phyloP scores from a whole-genome alignment of 2,329 filamentous ascomycete genomes.

The Zymoseptoria ardabiliae region DNA sequence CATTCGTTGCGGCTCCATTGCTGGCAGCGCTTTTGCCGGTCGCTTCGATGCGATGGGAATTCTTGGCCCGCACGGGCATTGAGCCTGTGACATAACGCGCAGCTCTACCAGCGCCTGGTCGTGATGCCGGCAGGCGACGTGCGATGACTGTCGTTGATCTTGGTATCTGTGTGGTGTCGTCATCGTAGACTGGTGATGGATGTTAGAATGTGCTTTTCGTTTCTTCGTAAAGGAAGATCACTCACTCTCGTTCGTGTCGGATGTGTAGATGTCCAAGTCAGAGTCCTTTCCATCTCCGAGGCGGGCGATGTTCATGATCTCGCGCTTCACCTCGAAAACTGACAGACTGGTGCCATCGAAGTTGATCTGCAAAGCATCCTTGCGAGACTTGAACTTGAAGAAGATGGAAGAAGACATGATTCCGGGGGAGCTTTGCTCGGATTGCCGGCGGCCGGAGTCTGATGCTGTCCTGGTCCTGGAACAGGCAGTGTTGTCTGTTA shows the following conservation, averaged over 20 bases:
- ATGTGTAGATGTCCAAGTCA: constrained; percentile 87
- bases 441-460: background rate
- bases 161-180: constrained; percentile 95
- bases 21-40: constrained; percentile 43
- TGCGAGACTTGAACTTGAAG: constrained; percentile 99
- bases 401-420: constrained; percentile 95
- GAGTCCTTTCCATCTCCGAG: constrained; percentile 95
- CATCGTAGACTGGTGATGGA: constrained; percentile 68
- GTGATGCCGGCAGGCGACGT: constrained; percentile 72
- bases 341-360: constrained; percentile 98
- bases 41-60: constrained; percentile 60
- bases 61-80: constrained; percentile 84
- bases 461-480: constrained; percentile 5
- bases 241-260: constrained; percentile 85
- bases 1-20: constrained; percentile 33
- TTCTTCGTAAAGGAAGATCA: constrained; percentile 5
- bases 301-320: constrained; percentile 91
- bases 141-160: constrained; percentile 91
- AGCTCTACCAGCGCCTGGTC: constrained; percentile 80
- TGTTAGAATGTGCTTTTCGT: constrained; percentile 18
- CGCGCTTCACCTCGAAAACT: constrained; percentile 96
- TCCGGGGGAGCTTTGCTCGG: constrained; percentile 19
- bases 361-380: constrained; percentile 85
- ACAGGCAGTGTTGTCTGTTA: constrained; percentile 9
- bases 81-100: constrained; percentile 94